Evolutionary conservation across 2,329 filamentous ascomycete genomes (phyloP), one percentile per base, ranked within the genome.

Genomic region (Diaporthe citri): DNA sequence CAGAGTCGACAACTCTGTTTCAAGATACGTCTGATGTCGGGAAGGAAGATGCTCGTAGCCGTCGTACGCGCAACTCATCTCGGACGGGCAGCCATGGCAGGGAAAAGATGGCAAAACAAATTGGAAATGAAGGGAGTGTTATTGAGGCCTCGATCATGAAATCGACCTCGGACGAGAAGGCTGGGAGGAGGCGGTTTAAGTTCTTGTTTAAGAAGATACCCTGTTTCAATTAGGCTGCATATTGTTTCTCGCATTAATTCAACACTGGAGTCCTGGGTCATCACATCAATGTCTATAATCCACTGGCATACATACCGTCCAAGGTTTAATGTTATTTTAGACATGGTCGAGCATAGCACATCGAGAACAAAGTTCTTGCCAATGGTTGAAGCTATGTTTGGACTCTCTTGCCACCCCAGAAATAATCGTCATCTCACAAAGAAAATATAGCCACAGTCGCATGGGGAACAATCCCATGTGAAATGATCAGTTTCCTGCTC

Each of bases 191-290:
- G 56, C 12, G 56, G 56, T 15, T 59, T 8, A 59, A 8, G 22
- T 59, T 9, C 10, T 15, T 59, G 39, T 9, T 59, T 3, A 59
- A 59, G 31, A 59, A n/a, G 56, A 59, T 59, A 59, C 56, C 56
- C 56, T 59, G 56, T 59, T 59, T 39, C 20, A n/a, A n/a, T 39
- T 59, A n/a, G 34, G 56, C 25, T 36, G 55, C 55, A 36, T n/a
- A 13, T 2, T 36, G n/a, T 31, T 55, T 31, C 15, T 20, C 7
- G 25, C 25, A 55, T 55, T 28, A 20, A 31, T 15, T 55, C 3
- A 15, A 17, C 1, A 9, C 7, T 31, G 52, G 52, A 55, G 52
- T 55, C 7, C 15, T 34, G 52, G 52, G 34, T 17, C 9, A 52
- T 4, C 12, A 4, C 51, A 28, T 52, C 4, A 25, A 52, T 28